Evolutionary conservation across 129 eudicot genomes (phyloP).

Genomic region (Scalesia atractyloides): DNA sequence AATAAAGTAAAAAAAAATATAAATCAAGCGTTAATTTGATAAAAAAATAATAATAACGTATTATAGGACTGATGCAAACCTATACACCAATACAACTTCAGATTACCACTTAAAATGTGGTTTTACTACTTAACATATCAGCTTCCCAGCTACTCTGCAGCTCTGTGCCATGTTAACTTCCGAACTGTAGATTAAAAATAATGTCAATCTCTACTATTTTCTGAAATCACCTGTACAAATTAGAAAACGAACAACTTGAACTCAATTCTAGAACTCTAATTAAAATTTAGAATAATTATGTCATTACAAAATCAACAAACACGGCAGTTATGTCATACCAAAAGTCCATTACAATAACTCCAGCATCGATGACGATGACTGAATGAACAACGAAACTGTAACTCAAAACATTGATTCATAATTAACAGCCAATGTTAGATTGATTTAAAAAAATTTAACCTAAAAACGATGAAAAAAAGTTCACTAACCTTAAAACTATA

Average conservation of each 20-base stretch:
- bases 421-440: too few species aligned
- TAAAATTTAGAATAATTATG: not conserved
- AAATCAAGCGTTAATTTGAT: not conserved
- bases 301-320: not conserved
- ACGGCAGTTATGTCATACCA: conserved; percentile 23
- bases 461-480: too few species aligned
- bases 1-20: not conserved
- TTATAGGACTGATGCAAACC: not conserved
- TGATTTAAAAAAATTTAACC: too few species aligned
- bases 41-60: too few species aligned
- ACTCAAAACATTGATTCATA: conserved; percentile 17
- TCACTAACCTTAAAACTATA: too few species aligned
- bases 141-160: too few species aligned
- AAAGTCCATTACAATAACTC: conserved; percentile 27
- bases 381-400: not conserved
- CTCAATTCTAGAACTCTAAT: not conserved
- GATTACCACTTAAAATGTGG: not conserved
- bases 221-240: too few species aligned
- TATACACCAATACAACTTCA: not conserved
- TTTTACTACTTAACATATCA: not conserved
- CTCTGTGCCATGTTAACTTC: too few species aligned
- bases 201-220: too few species aligned
- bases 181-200: too few species aligned
- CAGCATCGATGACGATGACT: not conserved
- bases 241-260: not conserved